Conservation (phyloP, 164 flowering plant genomes). For the Aristolochia californica region DNA sequence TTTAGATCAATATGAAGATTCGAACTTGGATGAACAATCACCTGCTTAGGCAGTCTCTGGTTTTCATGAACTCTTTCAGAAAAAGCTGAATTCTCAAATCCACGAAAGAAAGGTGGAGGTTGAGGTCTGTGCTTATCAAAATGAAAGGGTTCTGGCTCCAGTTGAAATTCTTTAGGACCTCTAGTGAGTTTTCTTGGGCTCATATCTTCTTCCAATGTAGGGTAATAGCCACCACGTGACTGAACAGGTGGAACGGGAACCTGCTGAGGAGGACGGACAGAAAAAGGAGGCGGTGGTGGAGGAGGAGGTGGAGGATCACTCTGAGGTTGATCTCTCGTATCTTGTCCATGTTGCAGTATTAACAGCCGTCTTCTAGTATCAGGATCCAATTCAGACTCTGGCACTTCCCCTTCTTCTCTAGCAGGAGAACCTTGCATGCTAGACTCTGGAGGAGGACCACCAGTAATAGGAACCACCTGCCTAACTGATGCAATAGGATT, state of each 20-base stretch:
- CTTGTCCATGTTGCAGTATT: conserved; percentile 95
- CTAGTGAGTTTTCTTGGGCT: conserved; percentile 41
- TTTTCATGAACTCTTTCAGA: conserved; percentile 52
- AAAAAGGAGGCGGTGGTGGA: conserved; percentile 48
- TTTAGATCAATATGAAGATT: background rate
- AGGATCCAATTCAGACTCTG: conserved; percentile 97
- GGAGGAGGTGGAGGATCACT: conserved; percentile 59
- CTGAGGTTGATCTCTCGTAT: conserved; percentile 53
- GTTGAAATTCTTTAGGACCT: conserved; percentile 46
- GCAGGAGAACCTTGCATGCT: conserved; percentile 82
- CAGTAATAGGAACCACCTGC: conserved; percentile 31
- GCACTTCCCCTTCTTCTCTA: conserved; percentile 98
- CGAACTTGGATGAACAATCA: conserved; percentile 10
- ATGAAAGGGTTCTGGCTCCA: conserved; percentile 41
- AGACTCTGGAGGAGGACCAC: conserved; percentile 44
- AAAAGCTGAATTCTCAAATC: conserved; percentile 36
- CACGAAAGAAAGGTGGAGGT: conserved; percentile 45
- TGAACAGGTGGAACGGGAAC: conserved; percentile 40
- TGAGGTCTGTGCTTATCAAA: conserved; percentile 45
- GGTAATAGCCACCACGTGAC: conserved; percentile 55
- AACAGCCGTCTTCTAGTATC: conserved; percentile 96
- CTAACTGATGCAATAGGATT: conserved; percentile 35
- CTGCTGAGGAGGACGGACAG: conserved; percentile 59
- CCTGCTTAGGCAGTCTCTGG: conserved; percentile 65
- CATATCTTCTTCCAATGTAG: conserved; percentile 57